Evolutionary conservation across 2,329 filamentous ascomycete species (phyloP), one percentile per base, ranked within the genome.

Genomic region (Nigrospora sphaerica): DNA sequence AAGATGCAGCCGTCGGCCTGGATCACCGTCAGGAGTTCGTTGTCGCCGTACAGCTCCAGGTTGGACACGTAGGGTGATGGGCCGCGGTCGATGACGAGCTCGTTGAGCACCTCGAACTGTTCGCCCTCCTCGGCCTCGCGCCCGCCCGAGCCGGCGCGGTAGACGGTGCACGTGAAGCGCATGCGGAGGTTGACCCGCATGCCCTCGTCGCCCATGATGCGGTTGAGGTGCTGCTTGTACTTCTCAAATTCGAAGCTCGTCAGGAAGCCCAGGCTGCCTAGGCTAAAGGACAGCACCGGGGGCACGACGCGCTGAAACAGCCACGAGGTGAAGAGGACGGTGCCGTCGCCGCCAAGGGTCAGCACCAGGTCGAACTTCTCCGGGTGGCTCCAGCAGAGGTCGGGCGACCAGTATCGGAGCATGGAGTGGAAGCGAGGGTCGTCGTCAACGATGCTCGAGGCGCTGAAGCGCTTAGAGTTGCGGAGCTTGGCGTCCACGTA

Each of bases 121-220:
- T 97, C 92, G 39, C 86, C 88, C 66, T 96, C 91, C 56, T 93
- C 85, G 54, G 85, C 78, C 35, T 81, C 80, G n/a, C 80, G 74
- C 12, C 76, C 78, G 2, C 71, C 64, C 4, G 70, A 66, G 31
- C 78, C 81, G 54, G 85, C 77, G 39, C 92, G 86, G 71, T 92
- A 96, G 10, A 98, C 91, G 0, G 93, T 97, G 70, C 92, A 97
- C 14, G 93, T 98, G 66, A 98, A 98, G 51, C 93, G 87, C 93
- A 98, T 98, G 55, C 93, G 89, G 56, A 98, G 75, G 61, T 95
- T 97, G 50, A 97, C 92, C 45, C 92, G 86, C 92, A 98, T 97
- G 46, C 93, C 93, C 2, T 86, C 81, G 47, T 95, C 88, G 50
- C 90, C 90, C 90, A 98, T 95, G 55, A 97, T 80, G 45, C 83